These are phyloP conservation scores for Aspergillus floridensis DNA, from an alignment of 2,329 filamentous ascomycete genomes.

Conservation along the genomic window DNA sequence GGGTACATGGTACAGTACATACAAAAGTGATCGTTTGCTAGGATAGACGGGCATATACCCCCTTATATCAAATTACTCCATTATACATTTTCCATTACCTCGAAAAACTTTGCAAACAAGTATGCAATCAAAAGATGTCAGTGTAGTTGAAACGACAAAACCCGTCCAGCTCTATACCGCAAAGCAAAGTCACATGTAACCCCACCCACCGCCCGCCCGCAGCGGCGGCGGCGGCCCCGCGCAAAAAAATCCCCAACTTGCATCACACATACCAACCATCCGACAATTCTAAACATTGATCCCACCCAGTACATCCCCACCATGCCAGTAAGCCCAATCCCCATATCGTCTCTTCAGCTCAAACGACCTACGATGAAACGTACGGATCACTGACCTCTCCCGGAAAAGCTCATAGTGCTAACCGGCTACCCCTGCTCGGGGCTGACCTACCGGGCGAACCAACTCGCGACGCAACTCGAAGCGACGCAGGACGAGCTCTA, in stretches of 20 bases:
- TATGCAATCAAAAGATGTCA: too few species aligned
- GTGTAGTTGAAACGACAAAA: too few species aligned
- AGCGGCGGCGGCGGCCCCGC: constrained; percentile 1
- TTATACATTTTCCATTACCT: background rate
- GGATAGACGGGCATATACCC: background rate
- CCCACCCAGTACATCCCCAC: constrained; percentile 14
- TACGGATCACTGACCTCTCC: background rate
- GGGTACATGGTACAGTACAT: background rate
- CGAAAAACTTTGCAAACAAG: too few species aligned
- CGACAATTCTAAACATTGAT: background rate
- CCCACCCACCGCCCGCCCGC: constrained; percentile 10
- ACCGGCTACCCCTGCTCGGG: constrained; percentile 64
- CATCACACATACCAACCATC: background rate
- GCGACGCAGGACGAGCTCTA: constrained; percentile 48
- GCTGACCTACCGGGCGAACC: constrained; percentile 59
- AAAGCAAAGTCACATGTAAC: constrained; percentile 14
- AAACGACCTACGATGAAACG: too few species aligned
- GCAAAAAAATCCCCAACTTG: constrained; percentile 8
- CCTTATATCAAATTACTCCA: background rate
- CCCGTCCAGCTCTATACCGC: background rate
- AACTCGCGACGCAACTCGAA: constrained; percentile 54
- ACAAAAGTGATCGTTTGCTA: background rate
- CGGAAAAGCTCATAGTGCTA: constrained; percentile 56
- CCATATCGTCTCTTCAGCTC: background rate
- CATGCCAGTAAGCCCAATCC: constrained; percentile 27